Conservation (phyloP, 2,329 filamentous ascomycete species). For the Alternaria triticina region DNA sequence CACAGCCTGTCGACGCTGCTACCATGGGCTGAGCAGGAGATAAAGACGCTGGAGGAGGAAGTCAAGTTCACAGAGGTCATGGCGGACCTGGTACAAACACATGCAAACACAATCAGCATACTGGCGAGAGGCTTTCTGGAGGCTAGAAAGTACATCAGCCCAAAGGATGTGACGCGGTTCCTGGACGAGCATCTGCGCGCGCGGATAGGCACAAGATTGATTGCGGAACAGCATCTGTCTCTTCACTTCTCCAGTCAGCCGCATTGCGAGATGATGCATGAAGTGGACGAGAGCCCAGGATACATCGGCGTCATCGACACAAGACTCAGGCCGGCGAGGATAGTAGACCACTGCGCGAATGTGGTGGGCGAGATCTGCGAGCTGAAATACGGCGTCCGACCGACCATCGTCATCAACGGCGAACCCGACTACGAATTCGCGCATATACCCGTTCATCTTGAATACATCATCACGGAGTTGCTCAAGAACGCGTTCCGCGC, state of each 20-base stretch:
- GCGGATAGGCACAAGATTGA: slow-evolving; percentile 89
- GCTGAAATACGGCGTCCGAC: slow-evolving; percentile 89
- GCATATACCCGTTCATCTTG: slow-evolving; percentile 92
- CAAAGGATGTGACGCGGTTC: slow-evolving; percentile 84
- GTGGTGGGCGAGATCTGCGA: slow-evolving; percentile 97
- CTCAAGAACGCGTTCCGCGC: slow-evolving; percentile 97
- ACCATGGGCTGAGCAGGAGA: slow-evolving; percentile 76
- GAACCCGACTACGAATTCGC: slow-evolving; percentile 88
- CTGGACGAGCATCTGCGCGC: slow-evolving; percentile 93
- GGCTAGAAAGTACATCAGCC: slow-evolving; percentile 85
- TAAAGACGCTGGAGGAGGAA: slow-evolving; percentile 83
- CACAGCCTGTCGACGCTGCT: slow-evolving; percentile 90
- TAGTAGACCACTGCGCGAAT: slow-evolving; percentile 82
- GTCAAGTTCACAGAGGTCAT: slow-evolving; percentile 90
- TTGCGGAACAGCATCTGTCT: slow-evolving; percentile 96
- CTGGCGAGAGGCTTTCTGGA: slow-evolving; percentile 92
- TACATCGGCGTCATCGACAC: slow-evolving; percentile 98
- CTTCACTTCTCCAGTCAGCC: slow-evolving; percentile 79
- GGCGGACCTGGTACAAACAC: slow-evolving; percentile 92
- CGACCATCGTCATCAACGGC: slow-evolving; percentile 80
- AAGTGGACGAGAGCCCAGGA: slow-evolving; percentile 57
- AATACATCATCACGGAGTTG: slow-evolving; percentile 96
- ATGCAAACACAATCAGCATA: slow-evolving; percentile 91
- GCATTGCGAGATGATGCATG: slow-evolving; percentile 62
- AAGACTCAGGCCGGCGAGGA: slow-evolving; percentile 77